Evolutionary conservation across 305 asterid species (phyloP).

Genomic region (Fraxinus greggii): DNA sequence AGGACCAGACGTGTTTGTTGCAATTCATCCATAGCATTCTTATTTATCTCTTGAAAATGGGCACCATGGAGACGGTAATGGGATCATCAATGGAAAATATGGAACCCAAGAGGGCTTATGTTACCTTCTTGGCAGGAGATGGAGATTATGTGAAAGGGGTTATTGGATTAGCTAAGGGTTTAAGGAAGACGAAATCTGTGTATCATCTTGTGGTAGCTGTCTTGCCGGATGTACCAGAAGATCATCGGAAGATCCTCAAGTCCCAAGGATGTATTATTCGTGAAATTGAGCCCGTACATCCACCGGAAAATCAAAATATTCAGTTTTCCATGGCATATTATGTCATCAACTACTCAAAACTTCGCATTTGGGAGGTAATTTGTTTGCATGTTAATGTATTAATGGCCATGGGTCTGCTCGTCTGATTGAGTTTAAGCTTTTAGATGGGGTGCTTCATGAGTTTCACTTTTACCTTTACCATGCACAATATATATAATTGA

Average conservation of each 20-base stretch:
- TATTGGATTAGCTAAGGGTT: constrained; percentile 33
- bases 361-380: constrained; percentile 33
- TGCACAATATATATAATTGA: background rate
- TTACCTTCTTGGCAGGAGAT: constrained; percentile 32
- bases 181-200: constrained; percentile 22
- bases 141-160: constrained; percentile 39
- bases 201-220: constrained; percentile 32
- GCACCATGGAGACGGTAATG: background rate
- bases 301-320: constrained; percentile 16
- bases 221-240: constrained; percentile 32
- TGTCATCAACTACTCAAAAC: constrained; percentile 33
- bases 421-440: background rate
- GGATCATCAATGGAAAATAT: background rate
- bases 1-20: background rate
- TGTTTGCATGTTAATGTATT: background rate
- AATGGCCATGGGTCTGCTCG: background rate
- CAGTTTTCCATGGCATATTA: constrained; percentile 29
- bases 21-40: background rate
- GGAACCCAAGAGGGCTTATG: constrained; percentile 20
- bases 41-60: background rate
- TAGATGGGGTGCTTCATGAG: background rate
- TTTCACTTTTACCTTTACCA: background rate
- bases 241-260: constrained; percentile 19
- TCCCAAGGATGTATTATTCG: constrained; percentile 26
- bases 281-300: constrained; percentile 27